Base-by-base conservation (phyloP, 2,329 filamentous ascomycete species). In the Clarireedia paspali region DNA sequence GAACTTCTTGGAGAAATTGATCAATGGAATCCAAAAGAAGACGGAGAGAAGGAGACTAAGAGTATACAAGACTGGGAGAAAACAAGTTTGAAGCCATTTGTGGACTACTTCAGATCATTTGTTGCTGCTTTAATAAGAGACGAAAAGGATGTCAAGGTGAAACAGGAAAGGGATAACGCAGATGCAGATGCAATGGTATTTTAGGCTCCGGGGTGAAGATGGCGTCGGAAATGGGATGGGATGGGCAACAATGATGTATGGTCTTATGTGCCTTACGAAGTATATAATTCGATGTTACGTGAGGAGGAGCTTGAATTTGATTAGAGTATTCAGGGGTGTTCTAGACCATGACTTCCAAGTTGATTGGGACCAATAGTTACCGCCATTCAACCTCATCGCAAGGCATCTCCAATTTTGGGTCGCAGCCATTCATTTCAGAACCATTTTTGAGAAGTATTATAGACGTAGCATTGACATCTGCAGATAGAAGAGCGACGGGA, bases 1-100 rank as follows among this genome's bases (percentile, higher is more conserved):
- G 78, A 85, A 49, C 75, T 99, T 56, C 73, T 97, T 23, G 77
- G 76, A 5, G 91, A 99, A 74, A 95, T 99, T 65, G 91, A 99
- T 70, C 76, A 80, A 20, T 97, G 89, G 83, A 79, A 83, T 64
- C 72, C 68, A 1, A 72, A 71, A 20, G 75, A 70, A 5, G 74
- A 77, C 12, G 71, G 67, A 10, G 74, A 71, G 1, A 70, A 72
- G 27, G 75, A 75, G 0, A 30, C 70, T 62, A 82, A 77, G 65
- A 75, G 74, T 55, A 66, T 88, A 48, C 81, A 86, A 63, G 94
- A 99, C 68, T 97, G 92, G 85, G 92, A 99, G 73, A 99, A 97
- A 82, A 99, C 94, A 24, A 90, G 89, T 62, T 72, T 99, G 67
- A 95, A 88, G 74, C 90, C 91, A 7, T 97, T 95, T 69, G 84